phyloP scores from a whole-genome alignment of 192 early-diverging fungal species.

The Coemansia nantahalensis region DNA sequence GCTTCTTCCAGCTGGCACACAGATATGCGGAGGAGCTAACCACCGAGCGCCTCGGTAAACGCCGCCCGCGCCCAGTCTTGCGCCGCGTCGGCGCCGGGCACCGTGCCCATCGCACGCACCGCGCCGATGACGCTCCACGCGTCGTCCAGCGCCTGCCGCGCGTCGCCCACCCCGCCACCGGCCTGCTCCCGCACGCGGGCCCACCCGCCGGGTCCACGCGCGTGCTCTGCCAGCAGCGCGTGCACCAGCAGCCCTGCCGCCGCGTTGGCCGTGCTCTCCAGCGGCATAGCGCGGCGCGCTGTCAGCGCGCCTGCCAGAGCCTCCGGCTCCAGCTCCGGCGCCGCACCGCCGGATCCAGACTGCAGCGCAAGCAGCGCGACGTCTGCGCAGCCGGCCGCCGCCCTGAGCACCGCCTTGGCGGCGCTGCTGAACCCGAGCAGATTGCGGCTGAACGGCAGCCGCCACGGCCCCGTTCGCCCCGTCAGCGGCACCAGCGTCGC shows the following conservation, averaged over 20 bases:
- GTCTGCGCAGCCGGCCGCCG: conserved; percentile 18
- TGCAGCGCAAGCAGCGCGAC: conserved; percentile 11
- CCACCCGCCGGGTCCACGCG: conserved; percentile 25
- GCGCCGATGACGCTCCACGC: conserved; percentile 25
- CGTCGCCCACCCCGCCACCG: conserved; percentile 19
- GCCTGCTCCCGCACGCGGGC: conserved; percentile 12
- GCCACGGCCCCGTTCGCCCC: conserved; percentile 39
- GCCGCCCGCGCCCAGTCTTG: conserved; percentile 26
- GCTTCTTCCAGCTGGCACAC: too few relatives aligned
- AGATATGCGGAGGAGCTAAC: not conserved
- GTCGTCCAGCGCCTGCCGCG: conserved; percentile 16
- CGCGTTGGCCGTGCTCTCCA: conserved; percentile 27
- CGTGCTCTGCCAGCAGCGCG: conserved; percentile 28
- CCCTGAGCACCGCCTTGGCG: conserved; percentile 52
- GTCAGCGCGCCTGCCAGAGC: not conserved
- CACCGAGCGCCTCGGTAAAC: conserved; percentile 12
- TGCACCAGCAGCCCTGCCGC: conserved; percentile 33
- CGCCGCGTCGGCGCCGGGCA: conserved; percentile 6
- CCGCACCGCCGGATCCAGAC: conserved; percentile 1
- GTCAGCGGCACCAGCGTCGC: conserved; percentile 39
- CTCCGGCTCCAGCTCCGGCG: too few relatives aligned
- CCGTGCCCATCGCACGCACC: conserved; percentile 28
- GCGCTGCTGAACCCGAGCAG: conserved; percentile 73
- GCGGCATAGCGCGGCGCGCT: conserved; percentile 15
- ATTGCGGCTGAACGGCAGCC: conserved; percentile 62